Evolutionary conservation across 2,329 filamentous ascomycete species (phyloP).

Genomic region (Arthrobotrys iridis): DNA sequence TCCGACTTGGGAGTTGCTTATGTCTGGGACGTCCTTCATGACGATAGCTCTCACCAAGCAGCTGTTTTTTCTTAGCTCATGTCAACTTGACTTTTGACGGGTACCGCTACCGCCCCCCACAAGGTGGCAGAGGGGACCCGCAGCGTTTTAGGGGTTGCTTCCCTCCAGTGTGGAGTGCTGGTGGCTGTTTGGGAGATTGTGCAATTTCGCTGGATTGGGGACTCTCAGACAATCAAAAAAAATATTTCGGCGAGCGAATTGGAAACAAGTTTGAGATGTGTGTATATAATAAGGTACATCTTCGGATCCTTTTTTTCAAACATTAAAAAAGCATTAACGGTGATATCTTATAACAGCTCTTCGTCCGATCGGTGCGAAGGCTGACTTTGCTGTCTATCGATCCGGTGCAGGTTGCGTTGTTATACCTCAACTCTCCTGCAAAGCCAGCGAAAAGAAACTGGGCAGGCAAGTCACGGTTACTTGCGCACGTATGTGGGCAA

Average conservation of each 20-base stretch:
- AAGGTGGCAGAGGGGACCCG: slow-evolving; percentile 18
- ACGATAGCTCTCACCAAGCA: slow-evolving; percentile 36
- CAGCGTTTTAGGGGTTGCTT: slow-evolving; percentile 31
- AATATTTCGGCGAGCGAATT: slow-evolving; percentile 17
- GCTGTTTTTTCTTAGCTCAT: too few species aligned
- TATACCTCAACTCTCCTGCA: slow-evolving; percentile 31
- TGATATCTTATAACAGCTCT: too few species aligned
- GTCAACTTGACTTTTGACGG: neutral
- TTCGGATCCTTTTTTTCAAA: too few species aligned
- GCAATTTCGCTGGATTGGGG: slow-evolving; percentile 44
- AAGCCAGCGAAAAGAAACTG: slow-evolving; percentile 11
- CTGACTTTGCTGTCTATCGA: neutral
- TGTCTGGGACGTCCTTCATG: slow-evolving; percentile 26
- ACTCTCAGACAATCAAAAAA: slow-evolving; percentile 23
- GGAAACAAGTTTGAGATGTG: slow-evolving; percentile 3
- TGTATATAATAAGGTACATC: neutral
- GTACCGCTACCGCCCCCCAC: slow-evolving; percentile 20
- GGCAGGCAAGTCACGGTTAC: too few species aligned
- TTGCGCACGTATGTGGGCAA: neutral
- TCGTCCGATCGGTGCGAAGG: neutral
- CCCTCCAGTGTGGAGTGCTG: slow-evolving; percentile 23
- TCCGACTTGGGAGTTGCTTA: slow-evolving; percentile 46
- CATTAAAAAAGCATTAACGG: too few species aligned
- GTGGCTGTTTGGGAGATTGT: slow-evolving; percentile 48
- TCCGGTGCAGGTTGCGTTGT: slow-evolving; percentile 21